Percentiles rank a stretch among this genome's conserved stretches.
phyloP scores from a whole-genome alignment of 257 asterid genomes.

The Solanum piurae region DNA sequence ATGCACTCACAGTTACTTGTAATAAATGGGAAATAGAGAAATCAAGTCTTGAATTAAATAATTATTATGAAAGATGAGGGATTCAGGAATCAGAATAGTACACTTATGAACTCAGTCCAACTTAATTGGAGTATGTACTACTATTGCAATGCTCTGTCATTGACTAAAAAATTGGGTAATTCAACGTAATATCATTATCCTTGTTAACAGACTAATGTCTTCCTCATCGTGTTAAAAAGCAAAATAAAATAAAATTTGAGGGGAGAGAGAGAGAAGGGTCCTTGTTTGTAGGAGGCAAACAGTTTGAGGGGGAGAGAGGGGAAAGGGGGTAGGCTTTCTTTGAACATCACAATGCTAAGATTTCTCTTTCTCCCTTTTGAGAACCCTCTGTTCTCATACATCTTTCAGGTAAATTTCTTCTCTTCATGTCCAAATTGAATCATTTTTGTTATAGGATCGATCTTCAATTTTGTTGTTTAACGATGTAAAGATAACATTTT shows the following conservation, averaged over 20 bases:
- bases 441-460: not conserved
- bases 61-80: not conserved
- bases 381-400: not conserved
- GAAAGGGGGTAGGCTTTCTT: constrained; percentile 9
- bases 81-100: not conserved
- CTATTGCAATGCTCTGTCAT: not conserved
- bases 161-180: not conserved
- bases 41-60: not conserved
- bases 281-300: constrained; percentile 24
- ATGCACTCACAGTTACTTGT: not conserved
- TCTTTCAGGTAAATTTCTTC: constrained; percentile 12
- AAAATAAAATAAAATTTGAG: not conserved
- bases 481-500: not conserved
- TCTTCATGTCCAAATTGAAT: not conserved
- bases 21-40: not conserved
- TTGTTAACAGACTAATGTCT: not conserved
- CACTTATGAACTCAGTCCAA: not conserved
- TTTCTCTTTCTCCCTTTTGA: not conserved
- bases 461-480: not conserved
- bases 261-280: constrained; percentile 7
- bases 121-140: not conserved
- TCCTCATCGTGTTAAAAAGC: not conserved
- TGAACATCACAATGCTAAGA: not conserved
- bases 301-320: constrained; percentile 4
- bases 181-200: not conserved